These are phyloP conservation scores for Boletus pseudopeckii DNA, from an alignment of 768 basidiomycete species.

Conservation along the genomic window DNA sequence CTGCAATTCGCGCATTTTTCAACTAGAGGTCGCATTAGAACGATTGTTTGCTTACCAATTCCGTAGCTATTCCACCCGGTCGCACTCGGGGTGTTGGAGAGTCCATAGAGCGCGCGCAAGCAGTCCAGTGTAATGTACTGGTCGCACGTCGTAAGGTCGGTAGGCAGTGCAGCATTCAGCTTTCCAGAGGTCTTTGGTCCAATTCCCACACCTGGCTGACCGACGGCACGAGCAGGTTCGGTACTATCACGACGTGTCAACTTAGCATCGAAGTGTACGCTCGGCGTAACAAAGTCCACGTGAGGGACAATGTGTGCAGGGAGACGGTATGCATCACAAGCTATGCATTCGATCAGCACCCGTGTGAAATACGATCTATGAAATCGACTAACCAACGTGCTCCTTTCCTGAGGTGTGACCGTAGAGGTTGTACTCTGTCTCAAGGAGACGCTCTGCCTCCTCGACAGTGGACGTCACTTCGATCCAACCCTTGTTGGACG, in stretches of 20 bases:
- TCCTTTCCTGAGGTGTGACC: constrained; percentile 26
- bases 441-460: constrained; percentile 35
- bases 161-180: neutral
- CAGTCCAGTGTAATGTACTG: constrained; percentile 30
- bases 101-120: constrained; percentile 28
- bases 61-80: constrained; percentile 26
- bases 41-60: constrained; percentile 19
- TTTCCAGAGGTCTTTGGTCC: constrained; percentile 23
- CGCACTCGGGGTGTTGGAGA: constrained; percentile 15
- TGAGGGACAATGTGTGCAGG: constrained; percentile 31
- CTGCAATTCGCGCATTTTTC: constrained; percentile 4
- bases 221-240: constrained; percentile 13
- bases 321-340: constrained; percentile 33
- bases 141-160: constrained; percentile 23
- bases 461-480: constrained; percentile 27
- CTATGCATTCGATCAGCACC: constrained; percentile 13
- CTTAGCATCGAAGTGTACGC: constrained; percentile 32
- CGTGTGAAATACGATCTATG: neutral
- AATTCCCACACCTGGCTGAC: constrained; percentile 11
- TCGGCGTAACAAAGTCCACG: constrained; percentile 33
- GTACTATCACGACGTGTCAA: constrained; percentile 14
- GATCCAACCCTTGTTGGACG: constrained; percentile 24
- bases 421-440: constrained; percentile 34
- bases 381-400: constrained; percentile 26
- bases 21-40: neutral